phyloP scores from a whole-genome alignment of 345 rosid species.

The Hibiscus syriacus region DNA sequence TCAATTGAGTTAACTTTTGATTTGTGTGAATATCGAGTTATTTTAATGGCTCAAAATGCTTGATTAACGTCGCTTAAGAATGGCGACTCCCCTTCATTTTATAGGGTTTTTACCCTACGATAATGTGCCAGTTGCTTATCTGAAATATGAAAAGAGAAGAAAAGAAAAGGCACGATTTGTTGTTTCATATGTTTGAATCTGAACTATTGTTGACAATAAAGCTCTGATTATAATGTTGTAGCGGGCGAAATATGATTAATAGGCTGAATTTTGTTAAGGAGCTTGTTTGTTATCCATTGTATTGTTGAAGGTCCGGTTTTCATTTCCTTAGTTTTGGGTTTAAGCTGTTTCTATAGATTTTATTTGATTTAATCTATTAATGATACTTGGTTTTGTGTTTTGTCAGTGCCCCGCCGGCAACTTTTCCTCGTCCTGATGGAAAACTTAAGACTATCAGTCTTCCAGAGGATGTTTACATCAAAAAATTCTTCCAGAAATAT shows the following conservation, averaged over 20 bases:
- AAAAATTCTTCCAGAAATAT: constrained; percentile 54
- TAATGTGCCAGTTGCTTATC: not conserved
- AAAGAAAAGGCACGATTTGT: not conserved
- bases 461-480: constrained; percentile 72
- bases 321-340: not conserved
- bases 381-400: not conserved
- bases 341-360: not conserved
- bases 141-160: not conserved
- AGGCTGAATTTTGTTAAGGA: not conserved
- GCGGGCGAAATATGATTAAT: not conserved
- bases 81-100: not conserved
- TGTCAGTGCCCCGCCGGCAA: constrained; percentile 66
- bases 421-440: constrained; percentile 60
- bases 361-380: constrained; percentile 7
- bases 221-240: not conserved
- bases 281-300: constrained; percentile 1
- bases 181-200: not conserved
- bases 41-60: not conserved
- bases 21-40: not conserved
- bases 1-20: not conserved
- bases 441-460: constrained; percentile 60
- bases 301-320: not conserved
- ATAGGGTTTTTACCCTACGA: not conserved
- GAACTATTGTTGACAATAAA: not conserved
- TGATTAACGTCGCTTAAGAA: not conserved